A percentile compares a stretch with the other conserved stretches of the same genome.
Evolutionary conservation across 306 rosid species (phyloP).

Genomic region (Cucurbita pepo): DNA sequence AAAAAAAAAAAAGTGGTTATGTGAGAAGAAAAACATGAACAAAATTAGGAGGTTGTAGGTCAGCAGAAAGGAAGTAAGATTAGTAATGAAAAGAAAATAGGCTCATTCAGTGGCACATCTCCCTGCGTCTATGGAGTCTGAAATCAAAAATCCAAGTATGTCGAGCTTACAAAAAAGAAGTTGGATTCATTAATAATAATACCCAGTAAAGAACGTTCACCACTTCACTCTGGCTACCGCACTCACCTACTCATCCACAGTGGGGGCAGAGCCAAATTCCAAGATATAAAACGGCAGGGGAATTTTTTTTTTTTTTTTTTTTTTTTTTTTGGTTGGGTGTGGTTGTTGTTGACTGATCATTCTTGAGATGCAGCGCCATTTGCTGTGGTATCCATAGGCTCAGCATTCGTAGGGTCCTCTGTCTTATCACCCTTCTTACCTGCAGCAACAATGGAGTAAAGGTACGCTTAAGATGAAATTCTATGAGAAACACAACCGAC

Average conservation of each 20-base stretch:
- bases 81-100: not conserved
- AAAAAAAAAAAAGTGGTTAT: not conserved
- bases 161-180: not conserved
- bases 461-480: not conserved
- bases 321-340: not conserved
- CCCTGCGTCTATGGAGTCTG: not conserved
- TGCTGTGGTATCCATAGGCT: conserved; percentile 40
- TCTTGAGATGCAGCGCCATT: conserved; percentile 51
- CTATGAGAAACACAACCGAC: not conserved
- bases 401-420: conserved; percentile 54
- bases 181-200: not conserved
- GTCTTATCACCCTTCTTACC: conserved; percentile 77
- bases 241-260: conserved; percentile 5
- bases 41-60: no score
- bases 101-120: not conserved
- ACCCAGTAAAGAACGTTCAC: not conserved
- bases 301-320: not conserved
- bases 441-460: conserved; percentile 11
- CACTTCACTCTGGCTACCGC: not conserved
- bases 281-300: not conserved
- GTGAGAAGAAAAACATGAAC: not conserved
- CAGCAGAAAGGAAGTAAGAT: not conserved
- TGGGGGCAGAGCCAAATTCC: conserved; percentile 43
- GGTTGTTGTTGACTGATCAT: conserved; percentile 9
- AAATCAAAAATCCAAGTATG: not conserved